phyloP scores from a whole-genome alignment of 2,329 filamentous ascomycete genomes.

The Fulvia fulva region DNA sequence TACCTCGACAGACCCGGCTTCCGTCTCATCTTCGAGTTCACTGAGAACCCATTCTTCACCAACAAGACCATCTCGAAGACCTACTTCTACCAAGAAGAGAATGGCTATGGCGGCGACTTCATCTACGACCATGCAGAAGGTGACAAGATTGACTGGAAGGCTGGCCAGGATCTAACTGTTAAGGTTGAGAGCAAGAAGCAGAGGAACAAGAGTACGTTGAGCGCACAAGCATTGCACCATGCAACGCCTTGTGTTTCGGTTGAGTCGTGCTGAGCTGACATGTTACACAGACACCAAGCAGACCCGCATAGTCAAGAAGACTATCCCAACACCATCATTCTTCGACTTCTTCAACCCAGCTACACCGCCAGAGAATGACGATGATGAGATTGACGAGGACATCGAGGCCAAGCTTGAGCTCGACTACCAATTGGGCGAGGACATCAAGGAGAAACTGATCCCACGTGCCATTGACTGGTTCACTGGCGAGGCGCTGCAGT shows the following conservation, averaged over 20 bases:
- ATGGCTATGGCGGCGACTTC: slow-evolving; percentile 96
- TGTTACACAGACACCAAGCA: slow-evolving; percentile 81
- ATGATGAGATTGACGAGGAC: slow-evolving; percentile 76
- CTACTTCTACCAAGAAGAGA: slow-evolving; percentile 99
- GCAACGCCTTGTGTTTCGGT: slow-evolving; percentile 3
- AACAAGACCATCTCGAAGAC: slow-evolving; percentile 98
- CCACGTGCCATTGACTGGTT: slow-evolving; percentile 99
- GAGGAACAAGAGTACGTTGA: slow-evolving; percentile 88
- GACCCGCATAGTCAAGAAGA: slow-evolving; percentile 98
- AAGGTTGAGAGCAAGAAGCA: slow-evolving; percentile 99
- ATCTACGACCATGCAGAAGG: slow-evolving; percentile 99
- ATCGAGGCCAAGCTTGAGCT: slow-evolving; percentile 97
- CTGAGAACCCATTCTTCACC: slow-evolving; percentile 91
- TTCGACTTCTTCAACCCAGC: slow-evolving; percentile 97
- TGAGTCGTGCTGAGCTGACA: slow-evolving; percentile 18
- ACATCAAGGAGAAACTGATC: slow-evolving; percentile 99
- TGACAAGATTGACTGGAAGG: slow-evolving; percentile 96
- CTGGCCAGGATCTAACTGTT: slow-evolving; percentile 87
- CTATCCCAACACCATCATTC: slow-evolving; percentile 96
- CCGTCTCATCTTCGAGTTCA: slow-evolving; percentile 96
- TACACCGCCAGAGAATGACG: slow-evolving; percentile 75
- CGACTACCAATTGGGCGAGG: slow-evolving; percentile 97
- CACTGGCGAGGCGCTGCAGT: slow-evolving; percentile 94
- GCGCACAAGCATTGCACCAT: neutral
- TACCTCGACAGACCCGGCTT: slow-evolving; percentile 98